Evolutionary conservation across 2,329 filamentous ascomycete genomes (phyloP), one percentile per base, ranked within the genome.

Genomic region (Fusarium abutilonis): DNA sequence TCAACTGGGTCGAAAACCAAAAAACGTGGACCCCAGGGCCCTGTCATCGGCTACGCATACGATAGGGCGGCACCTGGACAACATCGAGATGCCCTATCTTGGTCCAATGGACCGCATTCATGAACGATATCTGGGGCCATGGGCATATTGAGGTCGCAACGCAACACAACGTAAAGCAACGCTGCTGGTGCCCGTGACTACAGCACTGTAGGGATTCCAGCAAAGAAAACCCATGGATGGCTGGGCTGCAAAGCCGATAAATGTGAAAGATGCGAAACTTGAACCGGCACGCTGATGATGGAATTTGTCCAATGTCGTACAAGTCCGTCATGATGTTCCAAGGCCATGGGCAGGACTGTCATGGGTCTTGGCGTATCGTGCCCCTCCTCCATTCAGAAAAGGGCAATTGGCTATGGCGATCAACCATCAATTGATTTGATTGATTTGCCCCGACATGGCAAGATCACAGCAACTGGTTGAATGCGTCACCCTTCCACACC

Each of bases 41-140:
- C 56, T 64, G 61, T 65, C 56, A 42, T 65, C 61, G 61, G 61
- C 61, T 64, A 50, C 44, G 56, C 49, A 64, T 57, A 57, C 61
- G 51, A 64, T 64, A 64, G 61, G 61, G 61, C 61, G 52, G 61
- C 61, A 65, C 56, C 61, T 51, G 52, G 66, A 50, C 61, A 50
- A 58, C 67, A 64, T 65, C 61, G 61, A 64, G 61, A 64, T 64
- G 60, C 60, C 66, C 66, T 50, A 36, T 56, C 52, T 51, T 62
- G 54, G 44, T 63, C 66, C 66, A 66, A 67, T 68, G 21, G 55
- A 52, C 50, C 50, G 57, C 52, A 56, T 67, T 55, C 52, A 52
- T 56, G 49, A 48, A 52, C 66, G 44, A 69, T 64, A 56, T 62
- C 51, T 52, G 45, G 60, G 44, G 47, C 40, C 58, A 58, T 65